phyloP scores from a whole-genome alignment of 1,139 yeast species.

The Candida neerlandica region DNA sequence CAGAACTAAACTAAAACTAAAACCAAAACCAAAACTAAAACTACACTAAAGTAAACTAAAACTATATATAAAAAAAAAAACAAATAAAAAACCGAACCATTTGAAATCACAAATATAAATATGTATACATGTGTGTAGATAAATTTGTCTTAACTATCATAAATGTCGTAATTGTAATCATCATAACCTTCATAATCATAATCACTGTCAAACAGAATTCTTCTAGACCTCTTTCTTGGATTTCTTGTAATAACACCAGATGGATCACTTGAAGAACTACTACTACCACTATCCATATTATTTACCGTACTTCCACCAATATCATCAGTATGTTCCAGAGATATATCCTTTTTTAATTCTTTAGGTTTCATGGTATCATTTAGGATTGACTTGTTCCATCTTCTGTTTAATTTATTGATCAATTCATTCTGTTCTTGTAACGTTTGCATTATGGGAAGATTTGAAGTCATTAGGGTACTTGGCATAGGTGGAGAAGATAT shows the following conservation, averaged over 20 bases:
- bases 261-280: neutral
- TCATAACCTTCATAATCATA: constrained; percentile 17
- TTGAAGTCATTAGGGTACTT: constrained; percentile 8
- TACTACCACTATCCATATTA: neutral
- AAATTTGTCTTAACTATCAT: constrained; percentile 9
- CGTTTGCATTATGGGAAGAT: constrained; percentile 15
- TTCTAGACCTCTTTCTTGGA: constrained; percentile 24
- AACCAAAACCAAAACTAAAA: no score
- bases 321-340: neutral
- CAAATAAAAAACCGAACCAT: neutral
- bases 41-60: neutral
- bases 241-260: neutral
- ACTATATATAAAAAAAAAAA: constrained; percentile 5
- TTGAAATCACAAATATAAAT: neutral
- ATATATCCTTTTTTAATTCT: constrained; percentile 2
- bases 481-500: constrained; percentile 6
- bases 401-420: constrained; percentile 37
- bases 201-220: constrained; percentile 24
- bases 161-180: constrained; percentile 18
- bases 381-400: constrained; percentile 35
- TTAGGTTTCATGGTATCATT: constrained; percentile 7
- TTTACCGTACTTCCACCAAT: neutral
- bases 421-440: constrained; percentile 36
- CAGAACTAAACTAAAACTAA: neutral
- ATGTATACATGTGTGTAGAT: neutral